Conservation (phyloP, 2,329 filamentous ascomycete species). For the Aspergillus eucalypticola region DNA sequence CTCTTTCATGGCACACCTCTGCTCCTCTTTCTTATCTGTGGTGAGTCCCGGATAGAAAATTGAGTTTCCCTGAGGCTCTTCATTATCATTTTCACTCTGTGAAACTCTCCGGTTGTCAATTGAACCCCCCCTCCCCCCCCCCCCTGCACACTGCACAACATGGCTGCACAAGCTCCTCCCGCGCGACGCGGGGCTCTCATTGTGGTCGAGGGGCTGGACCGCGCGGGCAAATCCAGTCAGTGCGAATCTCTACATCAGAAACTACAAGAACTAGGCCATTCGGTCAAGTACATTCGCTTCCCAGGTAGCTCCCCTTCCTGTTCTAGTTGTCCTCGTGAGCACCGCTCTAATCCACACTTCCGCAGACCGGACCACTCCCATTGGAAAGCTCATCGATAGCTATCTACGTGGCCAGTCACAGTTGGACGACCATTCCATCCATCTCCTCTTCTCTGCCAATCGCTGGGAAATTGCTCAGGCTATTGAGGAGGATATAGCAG, state of each 20-base stretch:
- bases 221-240: conserved; percentile 91
- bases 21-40: not conserved
- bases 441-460: conserved; percentile 87
- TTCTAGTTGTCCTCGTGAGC: not conserved
- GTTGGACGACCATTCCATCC: conserved; percentile 85
- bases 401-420: conserved; percentile 73
- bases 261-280: conserved; percentile 53
- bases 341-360: conserved; percentile 15
- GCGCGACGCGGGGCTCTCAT: conserved; percentile 67
- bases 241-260: conserved; percentile 65
- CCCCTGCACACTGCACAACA: conserved; percentile 5
- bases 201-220: conserved; percentile 84
- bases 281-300: conserved; percentile 64
- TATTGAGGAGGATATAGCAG: conserved; percentile 53
- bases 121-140: not conserved
- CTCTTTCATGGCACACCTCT: too few species aligned
- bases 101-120: not conserved
- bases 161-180: conserved; percentile 21
- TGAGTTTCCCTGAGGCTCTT: not conserved
- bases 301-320: conserved; percentile 52
- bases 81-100: not conserved
- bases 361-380: conserved; percentile 76
- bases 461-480: conserved; percentile 69
- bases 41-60: too few species aligned
- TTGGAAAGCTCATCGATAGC: conserved; percentile 80